Evolutionary conservation across 345 rosid species (phyloP), one percentile per base, ranked within the genome.

Genomic region (Dimocarpus longan): DNA sequence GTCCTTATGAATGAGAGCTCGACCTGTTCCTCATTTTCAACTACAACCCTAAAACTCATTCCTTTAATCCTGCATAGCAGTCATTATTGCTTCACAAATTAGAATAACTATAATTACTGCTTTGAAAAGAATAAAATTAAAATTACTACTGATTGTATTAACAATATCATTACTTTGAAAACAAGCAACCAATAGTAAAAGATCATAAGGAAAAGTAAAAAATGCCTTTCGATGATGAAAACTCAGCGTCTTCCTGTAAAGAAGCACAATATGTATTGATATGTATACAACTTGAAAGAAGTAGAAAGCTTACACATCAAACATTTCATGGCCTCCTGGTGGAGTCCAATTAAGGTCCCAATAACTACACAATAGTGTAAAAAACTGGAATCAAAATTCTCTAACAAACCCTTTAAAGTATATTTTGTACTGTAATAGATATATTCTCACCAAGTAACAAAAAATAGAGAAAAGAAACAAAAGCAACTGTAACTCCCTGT

Each of bases 321-420:
- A 93, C 75, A 88, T 92, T 79, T 96, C 95, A 67, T 87, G 84
- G 82, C 89, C 91, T 82, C 95, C 98, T 68, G 87, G 89, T 75
- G 91, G 87, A 83, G 77, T 92, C 97, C 95, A 92, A 70, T 82
- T 82, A 80, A 92, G 86, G 80, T 92, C 97, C 94, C 97, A 91
- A 77, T 93, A 93, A 90, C 98, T 95, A 70, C 76, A 86, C 68
- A 66, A 66, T 54, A 75, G 76, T 40, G 70, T 48, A 65, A 57
- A 70, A 65, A 66, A 44, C 13, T 50, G 39, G 57, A 4, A 24
- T 82, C 40, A 76, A 26, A 19, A 21, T 50, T 60, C 26, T 54
- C n/a, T 54, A 54, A 54, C 59, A 54, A 54, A 7, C 59, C 59
- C 2, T 16, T 11, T 4, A 15, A 54, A 13, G 59, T 56, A 4